Percentiles rank a stretch among this genome's conserved stretches.
Conservation (phyloP, 495 filamentous ascomycete genomes). For the Podospora sp. region DNA sequence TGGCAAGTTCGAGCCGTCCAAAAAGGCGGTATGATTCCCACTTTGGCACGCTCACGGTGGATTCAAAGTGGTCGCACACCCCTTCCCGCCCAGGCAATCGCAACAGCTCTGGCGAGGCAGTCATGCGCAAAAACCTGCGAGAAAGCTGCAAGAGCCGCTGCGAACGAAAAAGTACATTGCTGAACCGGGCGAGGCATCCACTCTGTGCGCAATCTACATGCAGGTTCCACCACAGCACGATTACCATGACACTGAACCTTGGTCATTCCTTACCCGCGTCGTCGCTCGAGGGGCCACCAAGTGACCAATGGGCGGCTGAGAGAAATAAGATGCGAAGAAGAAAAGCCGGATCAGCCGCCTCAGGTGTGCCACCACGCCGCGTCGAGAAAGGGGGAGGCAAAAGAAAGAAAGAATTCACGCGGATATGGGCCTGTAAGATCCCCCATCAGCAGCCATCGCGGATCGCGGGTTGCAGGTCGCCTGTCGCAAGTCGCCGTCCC, state of each 20-base stretch:
- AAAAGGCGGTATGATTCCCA: constrained; percentile 39
- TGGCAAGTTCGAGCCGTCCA: constrained; percentile 22
- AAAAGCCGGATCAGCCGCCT: constrained; percentile 13
- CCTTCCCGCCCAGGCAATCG: neutral
- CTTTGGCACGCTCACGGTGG: constrained; percentile 11
- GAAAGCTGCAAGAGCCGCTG: constrained; percentile 19
- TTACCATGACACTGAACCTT: constrained; percentile 16
- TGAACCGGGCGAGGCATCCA: constrained; percentile 9
- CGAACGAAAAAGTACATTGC: constrained; percentile 14
- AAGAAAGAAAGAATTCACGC: constrained; percentile 12
- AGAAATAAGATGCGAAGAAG: constrained; percentile 16
- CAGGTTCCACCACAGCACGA: constrained; percentile 20
- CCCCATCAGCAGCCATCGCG: neutral
- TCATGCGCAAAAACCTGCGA: constrained; percentile 17
- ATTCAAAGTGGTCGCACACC: constrained; percentile 11
- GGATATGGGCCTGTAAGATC: neutral
- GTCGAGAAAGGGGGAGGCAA: constrained; percentile 10
- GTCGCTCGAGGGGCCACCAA: neutral
- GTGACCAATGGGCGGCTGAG: constrained; percentile 4
- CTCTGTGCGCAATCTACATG: constrained; percentile 1
- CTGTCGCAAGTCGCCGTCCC: constrained; percentile 3
- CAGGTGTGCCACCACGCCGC: constrained; percentile 12
- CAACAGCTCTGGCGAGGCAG: constrained; percentile 2
- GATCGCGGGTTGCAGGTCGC: neutral
- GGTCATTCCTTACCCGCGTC: constrained; percentile 10